These are phyloP conservation scores for Amauroascus verrucosus DNA, from an alignment of 2,329 filamentous ascomycete species.

Conservation along the genomic window DNA sequence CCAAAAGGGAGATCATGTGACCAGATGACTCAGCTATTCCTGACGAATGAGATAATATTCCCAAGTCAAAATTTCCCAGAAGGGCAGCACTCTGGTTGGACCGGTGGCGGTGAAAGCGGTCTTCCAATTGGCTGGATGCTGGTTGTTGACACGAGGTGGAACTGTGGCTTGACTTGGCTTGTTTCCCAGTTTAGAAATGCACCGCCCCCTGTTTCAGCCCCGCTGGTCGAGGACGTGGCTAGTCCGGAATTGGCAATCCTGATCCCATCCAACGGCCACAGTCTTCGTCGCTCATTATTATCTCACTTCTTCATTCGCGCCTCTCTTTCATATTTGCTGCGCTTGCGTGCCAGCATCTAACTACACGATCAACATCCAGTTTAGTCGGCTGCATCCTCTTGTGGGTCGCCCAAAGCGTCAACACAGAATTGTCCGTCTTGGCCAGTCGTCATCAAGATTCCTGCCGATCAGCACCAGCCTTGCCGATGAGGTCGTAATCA, in stretches of 20 bases:
- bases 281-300: not conserved
- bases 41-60: no score
- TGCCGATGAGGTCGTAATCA: conserved; percentile 1
- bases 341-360: not conserved
- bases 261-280: not conserved
- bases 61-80: no score
- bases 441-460: not conserved
- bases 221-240: not conserved
- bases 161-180: not conserved
- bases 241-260: not conserved
- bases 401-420: not conserved
- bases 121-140: not conserved
- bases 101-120: no score
- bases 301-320: not conserved
- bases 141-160: not conserved
- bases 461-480: not conserved
- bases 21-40: no score
- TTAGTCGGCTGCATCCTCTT: not conserved
- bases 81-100: no score
- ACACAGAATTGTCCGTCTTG: not conserved
- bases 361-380: no score
- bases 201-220: conserved; percentile 8
- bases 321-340: not conserved
- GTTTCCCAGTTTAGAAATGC: not conserved
- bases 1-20: no score